Evolutionary conservation across 129 eudicot species (phyloP), one percentile per base, ranked within the genome.

Genomic region (Kitagawia praeruptora): DNA sequence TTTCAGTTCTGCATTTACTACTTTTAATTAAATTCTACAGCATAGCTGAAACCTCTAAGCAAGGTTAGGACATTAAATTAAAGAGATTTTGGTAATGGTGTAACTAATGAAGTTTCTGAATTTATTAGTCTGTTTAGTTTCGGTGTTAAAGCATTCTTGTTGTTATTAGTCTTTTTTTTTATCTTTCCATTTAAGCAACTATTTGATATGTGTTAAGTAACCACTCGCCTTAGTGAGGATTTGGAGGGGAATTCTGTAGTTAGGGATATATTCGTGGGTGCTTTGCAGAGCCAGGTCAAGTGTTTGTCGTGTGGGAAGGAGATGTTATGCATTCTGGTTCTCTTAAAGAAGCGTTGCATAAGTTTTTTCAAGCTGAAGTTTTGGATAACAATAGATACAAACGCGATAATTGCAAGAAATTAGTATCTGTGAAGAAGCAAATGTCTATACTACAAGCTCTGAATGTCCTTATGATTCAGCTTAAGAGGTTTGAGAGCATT

Each of bases 261-360:
- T 73, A 90, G 88, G 92, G 97, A 95, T 81, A 95, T 95, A 54
- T 95, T 95, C 80, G 99, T 97, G 67, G 99, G 99, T 28, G 91
- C 94, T 84, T 77, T 95, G 80, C 97, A 90, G 89, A 95, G 97
- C 81, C 99, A 92, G 85, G 95, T 92, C 75, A 92, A 90, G 89
- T 95, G 99, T 82, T 89, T 92, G 77, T 85, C 89, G 7, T 95
- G 99, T 82, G 97, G 94, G 53, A 81, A 88, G n/a, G 97, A 92
- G 82, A 92, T 80, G 85, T 95, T 25, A 77, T 91, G 82, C 85
- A 87, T 79, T 87, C 84, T 80, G 80, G 82, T 49, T 92, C 99
- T 23, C 87, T 95, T 2, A 90, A 82, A 81, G 96, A 92, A 66
- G 89, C 97, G 69, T 81, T 95, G 82, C 96, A 84, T 85, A 95